phyloP scores from a whole-genome alignment of 306 rosid species.

The Sesbania bispinosa region DNA sequence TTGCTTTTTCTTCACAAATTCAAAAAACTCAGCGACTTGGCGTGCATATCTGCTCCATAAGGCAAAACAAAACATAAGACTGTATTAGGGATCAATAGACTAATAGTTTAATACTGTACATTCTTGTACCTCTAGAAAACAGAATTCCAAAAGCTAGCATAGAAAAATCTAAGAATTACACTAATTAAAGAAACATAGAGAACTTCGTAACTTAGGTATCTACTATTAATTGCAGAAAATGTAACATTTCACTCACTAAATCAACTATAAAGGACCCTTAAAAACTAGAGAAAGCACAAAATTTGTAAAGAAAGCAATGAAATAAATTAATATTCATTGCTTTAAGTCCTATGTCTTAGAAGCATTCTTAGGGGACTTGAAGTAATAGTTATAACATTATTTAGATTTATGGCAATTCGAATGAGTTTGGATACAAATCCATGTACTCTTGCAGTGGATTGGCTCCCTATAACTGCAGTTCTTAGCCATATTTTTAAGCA shows the following conservation, averaged over 20 bases:
- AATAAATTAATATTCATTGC: too few relatives aligned
- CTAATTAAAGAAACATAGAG: too few relatives aligned
- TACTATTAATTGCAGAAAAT: too few relatives aligned
- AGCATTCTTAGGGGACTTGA: background rate
- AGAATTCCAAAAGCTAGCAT: background rate
- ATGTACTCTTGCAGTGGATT: background rate
- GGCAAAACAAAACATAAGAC: background rate
- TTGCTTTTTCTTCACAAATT: conserved; percentile 81
- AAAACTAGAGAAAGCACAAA: too few relatives aligned
- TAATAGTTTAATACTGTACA: background rate
- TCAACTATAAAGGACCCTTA: too few relatives aligned
- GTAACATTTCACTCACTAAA: too few relatives aligned
- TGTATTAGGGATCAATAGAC: background rate
- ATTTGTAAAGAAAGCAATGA: too few relatives aligned
- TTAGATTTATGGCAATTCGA: background rate
- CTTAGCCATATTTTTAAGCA: background rate
- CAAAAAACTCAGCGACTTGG: conserved; percentile 91
- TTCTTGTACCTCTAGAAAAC: background rate
- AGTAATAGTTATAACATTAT: background rate
- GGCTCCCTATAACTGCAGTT: background rate
- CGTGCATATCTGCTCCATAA: conserved; percentile 81
- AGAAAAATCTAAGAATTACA: background rate
- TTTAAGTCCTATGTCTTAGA: background rate
- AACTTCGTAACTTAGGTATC: too few relatives aligned
- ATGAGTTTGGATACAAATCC: background rate